Percentiles rank a stretch among this genome's conserved stretches.
Conservation (phyloP, 345 rosid species). For the Acer campestre region DNA sequence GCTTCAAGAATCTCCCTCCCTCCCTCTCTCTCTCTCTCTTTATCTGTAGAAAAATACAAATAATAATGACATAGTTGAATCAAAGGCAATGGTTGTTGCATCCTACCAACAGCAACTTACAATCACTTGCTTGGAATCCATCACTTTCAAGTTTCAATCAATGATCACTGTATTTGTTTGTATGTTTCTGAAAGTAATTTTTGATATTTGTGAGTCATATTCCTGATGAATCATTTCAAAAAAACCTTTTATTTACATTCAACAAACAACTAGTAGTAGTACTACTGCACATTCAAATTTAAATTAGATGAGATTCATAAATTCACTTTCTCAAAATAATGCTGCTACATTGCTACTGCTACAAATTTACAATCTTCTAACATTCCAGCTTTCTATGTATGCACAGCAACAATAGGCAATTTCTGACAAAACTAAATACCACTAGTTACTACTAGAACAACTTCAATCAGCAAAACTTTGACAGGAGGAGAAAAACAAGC, state of each 20-base stretch:
- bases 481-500: conserved; percentile 28
- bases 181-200: neutral
- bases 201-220: neutral
- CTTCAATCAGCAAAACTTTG: conserved; percentile 45
- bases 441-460: conserved; percentile 5
- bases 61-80: conserved; percentile 5
- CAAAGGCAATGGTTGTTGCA: conserved; percentile 1
- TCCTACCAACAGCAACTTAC: neutral
- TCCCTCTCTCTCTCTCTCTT: neutral
- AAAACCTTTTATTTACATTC: neutral
- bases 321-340: conserved; percentile 16
- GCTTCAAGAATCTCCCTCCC: neutral
- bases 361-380: conserved; percentile 30
- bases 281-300: neutral
- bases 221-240: neutral
- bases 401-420: conserved; percentile 21
- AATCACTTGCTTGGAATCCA: neutral
- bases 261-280: neutral
- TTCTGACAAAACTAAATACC: conserved; percentile 11
- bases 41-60: neutral
- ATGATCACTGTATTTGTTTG: neutral
- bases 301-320: conserved; percentile 18
- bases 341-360: conserved; percentile 11
- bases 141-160: neutral
- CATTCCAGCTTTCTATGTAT: conserved; percentile 20